phyloP scores from a whole-genome alignment of 352 stramenopile species.

The Phytophthora fragariae region DNA sequence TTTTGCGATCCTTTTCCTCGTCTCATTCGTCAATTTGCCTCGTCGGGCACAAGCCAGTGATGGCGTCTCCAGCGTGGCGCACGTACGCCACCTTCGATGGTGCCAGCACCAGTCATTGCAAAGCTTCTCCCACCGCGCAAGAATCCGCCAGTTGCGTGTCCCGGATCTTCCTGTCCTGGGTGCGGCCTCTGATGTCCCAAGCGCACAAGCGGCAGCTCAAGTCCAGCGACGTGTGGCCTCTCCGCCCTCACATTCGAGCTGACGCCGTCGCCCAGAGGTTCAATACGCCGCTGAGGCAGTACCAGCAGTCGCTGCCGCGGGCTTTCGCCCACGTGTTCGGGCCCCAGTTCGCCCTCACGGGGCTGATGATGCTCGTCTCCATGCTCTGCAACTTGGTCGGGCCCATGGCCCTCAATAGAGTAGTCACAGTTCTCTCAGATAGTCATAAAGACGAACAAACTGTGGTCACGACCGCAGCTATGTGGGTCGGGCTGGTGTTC shows the following conservation, averaged over 20 bases:
- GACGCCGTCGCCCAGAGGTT: constrained; percentile 33
- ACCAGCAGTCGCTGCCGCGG: constrained; percentile 28
- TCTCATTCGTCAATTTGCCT: constrained; percentile 23
- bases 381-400: constrained; percentile 55
- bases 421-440: constrained; percentile 40
- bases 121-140: constrained; percentile 17
- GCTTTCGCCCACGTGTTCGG: constrained; percentile 47
- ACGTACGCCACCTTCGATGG: constrained; percentile 25
- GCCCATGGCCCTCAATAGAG: constrained; percentile 50
- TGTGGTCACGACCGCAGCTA: constrained; percentile 13
- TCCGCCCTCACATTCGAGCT: constrained; percentile 32
- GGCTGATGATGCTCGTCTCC: constrained; percentile 43
- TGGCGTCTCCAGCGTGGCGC: constrained; percentile 7
- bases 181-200: constrained; percentile 48
- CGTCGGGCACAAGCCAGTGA: neutral
- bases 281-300: constrained; percentile 16
- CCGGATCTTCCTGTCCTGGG: constrained; percentile 51
- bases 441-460: constrained; percentile 20
- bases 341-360: constrained; percentile 44
- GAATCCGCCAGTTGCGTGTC: constrained; percentile 40
- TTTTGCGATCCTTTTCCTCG: neutral
- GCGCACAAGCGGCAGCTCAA: constrained; percentile 53
- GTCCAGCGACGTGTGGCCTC: constrained; percentile 47
- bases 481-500: constrained; percentile 47
- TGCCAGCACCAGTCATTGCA: neutral